Evolutionary conservation across 768 basidiomycete species (phyloP).

Genomic region (Rhodocollybia butyracea): DNA sequence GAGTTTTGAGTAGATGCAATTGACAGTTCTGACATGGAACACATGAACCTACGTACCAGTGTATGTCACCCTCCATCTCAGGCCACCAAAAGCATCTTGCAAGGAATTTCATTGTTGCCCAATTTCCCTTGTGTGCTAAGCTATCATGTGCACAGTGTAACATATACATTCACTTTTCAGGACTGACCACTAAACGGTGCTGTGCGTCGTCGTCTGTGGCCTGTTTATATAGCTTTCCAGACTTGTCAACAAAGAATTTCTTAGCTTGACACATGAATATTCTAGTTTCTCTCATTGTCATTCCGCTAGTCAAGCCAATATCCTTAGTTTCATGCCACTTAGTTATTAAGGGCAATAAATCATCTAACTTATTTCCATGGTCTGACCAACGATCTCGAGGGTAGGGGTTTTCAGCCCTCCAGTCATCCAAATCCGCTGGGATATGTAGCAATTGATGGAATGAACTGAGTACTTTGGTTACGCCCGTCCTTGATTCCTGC

Average conservation of each 20-base stretch:
- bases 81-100: constrained; percentile 27
- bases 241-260: not conserved
- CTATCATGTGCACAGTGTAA: constrained; percentile 18
- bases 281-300: not conserved
- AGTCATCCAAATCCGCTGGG: not conserved
- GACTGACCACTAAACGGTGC: constrained; percentile 12
- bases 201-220: constrained; percentile 8
- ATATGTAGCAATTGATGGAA: not conserved
- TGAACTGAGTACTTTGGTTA: too few relatives aligned
- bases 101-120: constrained; percentile 14
- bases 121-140: constrained; percentile 23
- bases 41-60: constrained; percentile 28
- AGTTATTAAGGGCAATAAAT: constrained; percentile 16
- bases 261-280: not conserved
- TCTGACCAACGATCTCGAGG: not conserved
- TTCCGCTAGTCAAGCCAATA: constrained; percentile 25
- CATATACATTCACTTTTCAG: constrained; percentile 17
- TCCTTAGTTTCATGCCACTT: constrained; percentile 24
- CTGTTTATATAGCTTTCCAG: not conserved
- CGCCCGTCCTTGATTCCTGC: too few relatives aligned
- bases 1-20: constrained; percentile 11
- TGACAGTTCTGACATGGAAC: constrained; percentile 21
- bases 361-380: not conserved
- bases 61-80: constrained; percentile 19
- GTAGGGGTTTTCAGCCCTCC: not conserved